Percentiles rank a stretch among this genome's conserved stretches.
These are phyloP conservation scores for Fusarium euwallaceae DNA, from an alignment of 2,329 filamentous ascomycete genomes.

Conservation along the genomic window DNA sequence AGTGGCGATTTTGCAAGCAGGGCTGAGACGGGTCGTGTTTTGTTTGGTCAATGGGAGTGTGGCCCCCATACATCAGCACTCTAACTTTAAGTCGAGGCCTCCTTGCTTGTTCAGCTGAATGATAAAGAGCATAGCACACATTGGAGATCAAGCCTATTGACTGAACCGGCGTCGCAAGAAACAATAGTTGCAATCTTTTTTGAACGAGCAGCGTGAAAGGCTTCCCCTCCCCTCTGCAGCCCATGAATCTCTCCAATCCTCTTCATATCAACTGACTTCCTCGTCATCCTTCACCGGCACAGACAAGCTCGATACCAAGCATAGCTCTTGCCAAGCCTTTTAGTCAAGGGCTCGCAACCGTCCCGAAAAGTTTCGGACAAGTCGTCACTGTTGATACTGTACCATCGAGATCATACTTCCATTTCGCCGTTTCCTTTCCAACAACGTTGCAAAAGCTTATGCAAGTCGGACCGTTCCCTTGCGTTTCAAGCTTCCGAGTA, in stretches of 20 bases:
- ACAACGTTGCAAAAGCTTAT: no score
- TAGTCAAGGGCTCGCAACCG: not conserved
- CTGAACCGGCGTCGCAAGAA: not conserved
- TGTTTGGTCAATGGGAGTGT: not conserved
- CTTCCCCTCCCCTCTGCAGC: not conserved
- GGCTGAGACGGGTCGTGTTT: not conserved
- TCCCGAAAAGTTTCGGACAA: no score
- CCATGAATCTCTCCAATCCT: not conserved
- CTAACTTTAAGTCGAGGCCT: not conserved
- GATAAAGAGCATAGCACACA: not conserved
- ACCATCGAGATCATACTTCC: no score
- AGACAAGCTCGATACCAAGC: not conserved
- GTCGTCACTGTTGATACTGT: no score
- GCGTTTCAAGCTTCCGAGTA: no score
- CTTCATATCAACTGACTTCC: not conserved
- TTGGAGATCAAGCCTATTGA: not conserved
- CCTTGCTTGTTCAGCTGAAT: not conserved
- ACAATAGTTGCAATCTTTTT: not conserved
- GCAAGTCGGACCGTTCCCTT: no score
- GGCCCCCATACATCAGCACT: not conserved
- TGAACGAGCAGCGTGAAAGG: not conserved
- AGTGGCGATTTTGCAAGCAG: not conserved
- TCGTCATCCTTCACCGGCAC: not conserved
- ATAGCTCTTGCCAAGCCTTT: not conserved
- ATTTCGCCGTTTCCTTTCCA: no score